Evolutionary conservation across 148 eudicot genomes (phyloP), one percentile per base, ranked within the genome.

Genomic region (Hydrangea macrophylla): DNA sequence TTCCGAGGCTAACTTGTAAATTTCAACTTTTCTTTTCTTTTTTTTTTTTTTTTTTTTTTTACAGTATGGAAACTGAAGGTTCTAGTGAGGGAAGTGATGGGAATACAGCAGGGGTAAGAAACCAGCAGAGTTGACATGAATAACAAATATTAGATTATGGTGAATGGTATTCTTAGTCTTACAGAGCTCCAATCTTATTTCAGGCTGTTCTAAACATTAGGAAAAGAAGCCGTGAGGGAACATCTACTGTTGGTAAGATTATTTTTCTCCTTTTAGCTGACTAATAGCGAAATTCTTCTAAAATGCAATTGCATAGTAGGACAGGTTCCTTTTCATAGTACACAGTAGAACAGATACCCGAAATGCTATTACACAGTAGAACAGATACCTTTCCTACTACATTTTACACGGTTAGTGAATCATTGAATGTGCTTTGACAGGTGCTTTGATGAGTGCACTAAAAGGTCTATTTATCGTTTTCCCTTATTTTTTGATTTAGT

Each of bases 61-160:
- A 72, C 90, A 93, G 98, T 75, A 73, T 74, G 55, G 97, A 90
- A 76, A 88, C 85, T 58, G 96, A 87, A 78, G 95, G 88, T 71
- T 90, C 93, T 60, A 91, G 93, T 70, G 86, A 85, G 79, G 89
- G 96, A 81, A 94, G 97, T 83, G 86, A 87, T 77, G 93, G 86
- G 27, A 83, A 80, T 71, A 83, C 91, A 31, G 73, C 85, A 53
- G 82, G 81, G 85, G 98, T 90, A 74, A 75, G 88, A 40, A 64
- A 54, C 37, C 6, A 6, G 24, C 62, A 68, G 13, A 15, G 51
- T 56, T 56, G 32, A 28, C 20, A 17, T 36, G 20, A 33, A 24
- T 24, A 15, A 13, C 18, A 36, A 17, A 25, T 7, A 7, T 54
- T 15, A 15, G 23, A 12, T 35, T 53, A 9, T 20, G n/a, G 53